phyloP scores from a whole-genome alignment of 1,139 yeast species.

The Suhomyces atakaporum region DNA sequence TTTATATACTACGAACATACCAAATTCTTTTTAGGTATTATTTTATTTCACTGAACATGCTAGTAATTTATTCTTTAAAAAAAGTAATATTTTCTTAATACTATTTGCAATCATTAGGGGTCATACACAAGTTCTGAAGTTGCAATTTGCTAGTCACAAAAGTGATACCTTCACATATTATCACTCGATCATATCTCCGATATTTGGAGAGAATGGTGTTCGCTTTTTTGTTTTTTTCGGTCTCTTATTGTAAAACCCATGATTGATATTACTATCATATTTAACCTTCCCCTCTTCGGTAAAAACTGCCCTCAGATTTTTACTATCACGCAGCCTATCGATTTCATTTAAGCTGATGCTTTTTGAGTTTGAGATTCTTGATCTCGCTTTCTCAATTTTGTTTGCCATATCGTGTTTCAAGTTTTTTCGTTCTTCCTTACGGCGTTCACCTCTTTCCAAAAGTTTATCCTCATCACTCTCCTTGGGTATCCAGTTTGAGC shows the following conservation, averaged over 20 bases:
- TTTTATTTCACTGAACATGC: too few species aligned
- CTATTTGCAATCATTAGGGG: too few species aligned
- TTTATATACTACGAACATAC: too few species aligned
- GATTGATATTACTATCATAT: conserved; percentile 16
- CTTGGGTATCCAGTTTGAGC: conserved; percentile 73
- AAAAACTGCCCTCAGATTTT: conserved; percentile 1
- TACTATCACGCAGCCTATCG: not conserved
- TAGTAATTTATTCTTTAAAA: too few species aligned
- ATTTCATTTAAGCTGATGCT: conserved; percentile 10
- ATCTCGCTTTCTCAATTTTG: conserved; percentile 8
- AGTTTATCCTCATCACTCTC: conserved; percentile 51
- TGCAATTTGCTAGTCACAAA: too few species aligned
- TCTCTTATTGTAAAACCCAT: conserved; percentile 15
- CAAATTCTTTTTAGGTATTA: too few species aligned
- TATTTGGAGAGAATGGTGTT: conserved; percentile 17
- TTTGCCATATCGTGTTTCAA: conserved; percentile 7
- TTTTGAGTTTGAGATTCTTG: conserved; percentile 10
- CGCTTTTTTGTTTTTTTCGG: conserved; percentile 6
- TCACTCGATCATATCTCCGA: conserved; percentile 21
- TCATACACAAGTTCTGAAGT: too few species aligned
- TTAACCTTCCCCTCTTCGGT: conserved; percentile 15
- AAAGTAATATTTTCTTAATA: too few species aligned
- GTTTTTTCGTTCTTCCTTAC: conserved; percentile 20
- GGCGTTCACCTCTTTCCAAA: conserved; percentile 48
- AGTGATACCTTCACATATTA: too few species aligned